These are phyloP conservation scores for Nigrograna mackinnonii DNA, from an alignment of 2,329 filamentous ascomycete genomes.

Conservation along the genomic window DNA sequence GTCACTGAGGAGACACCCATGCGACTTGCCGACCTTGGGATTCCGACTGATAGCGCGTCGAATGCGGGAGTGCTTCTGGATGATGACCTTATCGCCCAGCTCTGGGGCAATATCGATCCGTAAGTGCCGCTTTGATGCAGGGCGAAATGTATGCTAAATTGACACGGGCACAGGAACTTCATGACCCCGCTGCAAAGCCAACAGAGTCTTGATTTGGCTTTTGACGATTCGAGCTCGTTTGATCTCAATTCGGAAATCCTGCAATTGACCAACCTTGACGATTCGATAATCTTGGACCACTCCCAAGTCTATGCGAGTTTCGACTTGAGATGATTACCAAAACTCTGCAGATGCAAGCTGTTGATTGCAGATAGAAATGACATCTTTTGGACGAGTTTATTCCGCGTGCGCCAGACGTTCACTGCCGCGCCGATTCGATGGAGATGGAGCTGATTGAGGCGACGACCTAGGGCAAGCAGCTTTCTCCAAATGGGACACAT, in stretches of 20 bases:
- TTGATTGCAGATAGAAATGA: too few relatives aligned
- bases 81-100: constrained; percentile 30
- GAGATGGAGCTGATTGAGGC: too few relatives aligned
- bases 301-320: constrained; percentile 21
- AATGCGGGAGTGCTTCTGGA: constrained; percentile 23
- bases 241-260: constrained; percentile 33
- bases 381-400: too few relatives aligned
- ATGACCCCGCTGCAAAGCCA: constrained; percentile 38
- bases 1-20: constrained; percentile 36
- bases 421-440: too few relatives aligned
- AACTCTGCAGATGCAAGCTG: not conserved
- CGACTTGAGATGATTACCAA: constrained; percentile 12
- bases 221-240: constrained; percentile 34
- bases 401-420: too few relatives aligned
- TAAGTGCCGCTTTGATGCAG: constrained; percentile 12
- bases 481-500: too few relatives aligned
- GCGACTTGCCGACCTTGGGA: constrained; percentile 33
- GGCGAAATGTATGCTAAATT: not conserved
- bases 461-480: too few relatives aligned
- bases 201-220: constrained; percentile 34
- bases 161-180: constrained; percentile 20
- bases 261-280: constrained; percentile 33
- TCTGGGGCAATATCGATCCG: constrained; percentile 37
- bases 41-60: constrained; percentile 16
- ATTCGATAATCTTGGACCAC: constrained; percentile 32